phyloP scores from a whole-genome alignment of 345 rosid genomes.

The Melastoma malabathricum region DNA sequence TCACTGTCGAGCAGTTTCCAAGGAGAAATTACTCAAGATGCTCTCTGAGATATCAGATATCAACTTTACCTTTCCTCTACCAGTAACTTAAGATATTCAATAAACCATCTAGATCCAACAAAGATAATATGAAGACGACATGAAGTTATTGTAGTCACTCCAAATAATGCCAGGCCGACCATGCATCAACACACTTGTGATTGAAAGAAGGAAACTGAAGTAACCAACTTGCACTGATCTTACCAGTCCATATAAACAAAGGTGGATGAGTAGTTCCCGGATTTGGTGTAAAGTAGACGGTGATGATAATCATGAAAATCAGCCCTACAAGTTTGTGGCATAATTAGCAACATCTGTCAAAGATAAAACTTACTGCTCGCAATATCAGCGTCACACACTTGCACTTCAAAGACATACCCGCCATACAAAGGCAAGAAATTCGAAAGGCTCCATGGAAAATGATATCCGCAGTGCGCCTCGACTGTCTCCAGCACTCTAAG shows the following conservation, averaged over 20 bases:
- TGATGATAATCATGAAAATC: slow-evolving; percentile 99
- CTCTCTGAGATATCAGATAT: too few species aligned
- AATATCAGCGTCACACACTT: not conserved
- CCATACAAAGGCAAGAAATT: slow-evolving; percentile 89
- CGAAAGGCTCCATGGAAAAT: slow-evolving; percentile 96
- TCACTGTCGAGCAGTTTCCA: not conserved
- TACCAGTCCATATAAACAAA: slow-evolving; percentile 97
- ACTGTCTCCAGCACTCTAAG: slow-evolving; percentile 92
- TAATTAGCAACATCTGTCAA: slow-evolving; percentile 1
- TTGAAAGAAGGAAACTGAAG: not conserved
- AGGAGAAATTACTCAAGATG: too few species aligned
- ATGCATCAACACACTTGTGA: not conserved
- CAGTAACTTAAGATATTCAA: too few species aligned
- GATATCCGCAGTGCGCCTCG: slow-evolving; percentile 97
- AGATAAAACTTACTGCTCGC: not conserved
- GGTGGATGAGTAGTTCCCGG: slow-evolving; percentile 93
- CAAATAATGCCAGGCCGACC: not conserved
- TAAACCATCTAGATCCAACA: too few species aligned
- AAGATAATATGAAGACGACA: too few species aligned
- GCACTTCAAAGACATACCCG: slow-evolving; percentile 43
- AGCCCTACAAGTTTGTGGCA: slow-evolving; percentile 37
- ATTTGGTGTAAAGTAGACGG: slow-evolving; percentile 86
- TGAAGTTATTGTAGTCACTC: not conserved
- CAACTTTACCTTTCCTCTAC: too few species aligned
- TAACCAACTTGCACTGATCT: slow-evolving; percentile 8